These are phyloP conservation scores for Closterium sp. DNA, from an alignment of 139 green algal genomes.

Conservation along the genomic window DNA sequence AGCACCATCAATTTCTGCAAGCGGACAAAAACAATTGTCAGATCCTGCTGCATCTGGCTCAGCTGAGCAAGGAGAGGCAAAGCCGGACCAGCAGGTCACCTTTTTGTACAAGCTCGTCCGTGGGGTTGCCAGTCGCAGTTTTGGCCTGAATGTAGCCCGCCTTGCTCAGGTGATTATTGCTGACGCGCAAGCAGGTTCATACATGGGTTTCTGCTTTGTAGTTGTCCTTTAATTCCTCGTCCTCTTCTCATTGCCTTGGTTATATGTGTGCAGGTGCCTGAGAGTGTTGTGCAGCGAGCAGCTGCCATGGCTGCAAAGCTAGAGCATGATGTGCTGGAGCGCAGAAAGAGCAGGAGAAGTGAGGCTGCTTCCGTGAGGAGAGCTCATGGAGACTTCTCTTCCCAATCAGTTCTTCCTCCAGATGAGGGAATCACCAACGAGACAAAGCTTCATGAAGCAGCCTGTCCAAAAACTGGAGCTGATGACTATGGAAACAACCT, in stretches of 20 bases:
- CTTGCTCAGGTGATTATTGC: conserved; percentile 67
- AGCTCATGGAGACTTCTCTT: background rate
- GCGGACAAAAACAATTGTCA: background rate
- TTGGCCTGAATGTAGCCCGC: conserved; percentile 85
- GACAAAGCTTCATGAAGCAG: background rate
- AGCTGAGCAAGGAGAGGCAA: background rate
- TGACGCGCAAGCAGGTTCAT: background rate
- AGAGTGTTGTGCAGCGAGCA: conserved; percentile 2
- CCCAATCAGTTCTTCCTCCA: background rate
- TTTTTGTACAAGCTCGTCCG: conserved; percentile 85
- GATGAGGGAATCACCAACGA: background rate
- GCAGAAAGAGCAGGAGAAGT: background rate
- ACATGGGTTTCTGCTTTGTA: background rate
- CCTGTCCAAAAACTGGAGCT: background rate
- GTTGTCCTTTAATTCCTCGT: background rate
- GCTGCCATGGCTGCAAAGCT: conserved; percentile 16
- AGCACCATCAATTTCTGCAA: background rate
- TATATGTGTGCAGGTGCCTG: conserved; percentile 17
- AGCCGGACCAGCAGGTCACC: conserved; percentile 54
- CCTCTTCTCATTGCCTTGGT: background rate
- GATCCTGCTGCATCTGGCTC: background rate
- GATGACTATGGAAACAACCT: background rate
- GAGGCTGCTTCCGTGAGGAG: background rate
- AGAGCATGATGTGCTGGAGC: conserved; percentile 7
- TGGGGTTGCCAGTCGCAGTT: conserved; percentile 72